phyloP scores from a whole-genome alignment of 768 basidiomycete genomes.

The Pleurotus ostreatus region DNA sequence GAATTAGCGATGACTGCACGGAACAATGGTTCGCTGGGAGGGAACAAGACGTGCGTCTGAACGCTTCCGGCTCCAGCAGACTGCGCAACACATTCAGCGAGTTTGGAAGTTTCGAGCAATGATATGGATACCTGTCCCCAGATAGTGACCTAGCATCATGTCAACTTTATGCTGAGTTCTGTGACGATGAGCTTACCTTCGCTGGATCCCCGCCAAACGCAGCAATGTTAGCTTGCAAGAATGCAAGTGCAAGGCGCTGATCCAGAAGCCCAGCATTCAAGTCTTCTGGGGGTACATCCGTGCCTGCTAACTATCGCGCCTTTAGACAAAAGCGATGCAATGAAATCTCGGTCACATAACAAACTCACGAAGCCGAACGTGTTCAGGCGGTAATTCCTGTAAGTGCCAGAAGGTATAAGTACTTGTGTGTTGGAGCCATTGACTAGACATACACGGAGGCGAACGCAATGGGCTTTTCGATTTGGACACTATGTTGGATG shows the following conservation, averaged over 20 bases:
- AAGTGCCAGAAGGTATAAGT: too few relatives aligned
- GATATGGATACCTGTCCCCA: constrained; percentile 43
- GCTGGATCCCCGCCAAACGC: constrained; percentile 61
- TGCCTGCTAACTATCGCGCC: constrained; percentile 39
- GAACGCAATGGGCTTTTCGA: constrained; percentile 49
- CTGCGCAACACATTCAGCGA: constrained; percentile 17
- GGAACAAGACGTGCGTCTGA: constrained; percentile 44
- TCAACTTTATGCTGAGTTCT: too few relatives aligned
- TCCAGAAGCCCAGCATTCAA: constrained; percentile 60
- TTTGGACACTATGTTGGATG: constrained; percentile 34
- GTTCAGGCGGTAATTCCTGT: constrained; percentile 54
- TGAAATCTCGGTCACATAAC: not conserved
- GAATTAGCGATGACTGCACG: constrained; percentile 52
- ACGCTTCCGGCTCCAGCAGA: constrained; percentile 51
- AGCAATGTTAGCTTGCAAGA: constrained; percentile 62
- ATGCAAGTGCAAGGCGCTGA: constrained; percentile 53
- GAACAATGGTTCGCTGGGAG: constrained; percentile 33
- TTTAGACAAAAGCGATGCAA: too few relatives aligned
- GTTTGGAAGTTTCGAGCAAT: too few relatives aligned
- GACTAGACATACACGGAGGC: constrained; percentile 38
- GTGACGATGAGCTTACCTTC: constrained; percentile 31
- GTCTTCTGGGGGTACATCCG: constrained; percentile 38
- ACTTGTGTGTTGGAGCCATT: not conserved
- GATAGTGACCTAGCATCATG: constrained; percentile 38
- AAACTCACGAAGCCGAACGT: constrained; percentile 51